A percentile compares a stretch with the other conserved stretches of the same genome.
Conservation (phyloP, 2,329 filamentous ascomycete genomes). For the Botrytis paeoniae region DNA sequence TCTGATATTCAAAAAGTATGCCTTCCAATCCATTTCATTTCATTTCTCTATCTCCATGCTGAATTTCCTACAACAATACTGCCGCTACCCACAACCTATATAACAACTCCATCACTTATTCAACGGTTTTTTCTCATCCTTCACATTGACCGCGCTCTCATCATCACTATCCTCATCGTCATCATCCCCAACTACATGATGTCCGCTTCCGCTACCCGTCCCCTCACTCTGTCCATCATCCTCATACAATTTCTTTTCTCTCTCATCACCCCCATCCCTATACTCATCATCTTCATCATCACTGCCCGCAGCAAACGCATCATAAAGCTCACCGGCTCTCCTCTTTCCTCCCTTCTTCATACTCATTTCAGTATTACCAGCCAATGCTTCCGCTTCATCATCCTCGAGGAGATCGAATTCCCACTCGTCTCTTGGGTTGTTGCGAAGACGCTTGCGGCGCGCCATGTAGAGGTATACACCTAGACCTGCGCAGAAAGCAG, state of each 20-base stretch:
- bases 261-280: conserved; percentile 38
- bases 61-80: background rate
- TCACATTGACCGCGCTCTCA: conserved; percentile 29
- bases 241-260: conserved; percentile 37
- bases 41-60: background rate
- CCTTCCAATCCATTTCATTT: no score
- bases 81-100: background rate
- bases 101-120: conserved; percentile 16
- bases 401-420: conserved; percentile 92
- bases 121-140: conserved; percentile 7
- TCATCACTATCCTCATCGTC: conserved; percentile 46
- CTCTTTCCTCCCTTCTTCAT: conserved; percentile 50
- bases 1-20: background rate
- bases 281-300: conserved; percentile 65
- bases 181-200: conserved; percentile 52
- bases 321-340: conserved; percentile 87
- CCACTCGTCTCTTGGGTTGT: conserved; percentile 76
- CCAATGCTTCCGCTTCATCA: conserved; percentile 63
- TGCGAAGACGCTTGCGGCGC: conserved; percentile 71
- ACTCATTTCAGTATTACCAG: conserved; percentile 42
- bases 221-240: conserved; percentile 39
- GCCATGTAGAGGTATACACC: conserved; percentile 80
- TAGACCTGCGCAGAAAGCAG: conserved; percentile 76
- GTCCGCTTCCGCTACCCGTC: conserved; percentile 32
- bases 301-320: conserved; percentile 89